Evolutionary conservation across 768 basidiomycete genomes (phyloP).

Genomic region (Podaxis sp.): DNA sequence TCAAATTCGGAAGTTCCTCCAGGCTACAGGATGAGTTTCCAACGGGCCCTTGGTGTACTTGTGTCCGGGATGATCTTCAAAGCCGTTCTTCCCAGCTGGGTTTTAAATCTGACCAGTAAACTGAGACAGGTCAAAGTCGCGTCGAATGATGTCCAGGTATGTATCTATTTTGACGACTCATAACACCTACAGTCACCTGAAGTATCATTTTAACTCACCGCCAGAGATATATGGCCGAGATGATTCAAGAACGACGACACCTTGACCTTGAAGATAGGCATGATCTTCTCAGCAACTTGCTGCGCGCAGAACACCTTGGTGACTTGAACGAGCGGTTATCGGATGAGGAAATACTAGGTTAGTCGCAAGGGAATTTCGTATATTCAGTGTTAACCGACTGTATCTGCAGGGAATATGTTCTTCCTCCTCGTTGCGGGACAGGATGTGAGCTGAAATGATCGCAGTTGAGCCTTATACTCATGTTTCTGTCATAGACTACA

Average conservation of each 20-base stretch:
- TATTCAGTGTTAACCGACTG: neutral
- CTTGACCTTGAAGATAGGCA: slow-evolving; percentile 38
- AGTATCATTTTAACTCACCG: neutral
- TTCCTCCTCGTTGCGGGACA: slow-evolving; percentile 59
- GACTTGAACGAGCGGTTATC: slow-evolving; percentile 28
- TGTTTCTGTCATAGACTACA: slow-evolving; percentile 29
- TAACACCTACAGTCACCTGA: neutral
- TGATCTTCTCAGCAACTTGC: slow-evolving; percentile 52
- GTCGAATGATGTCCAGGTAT: slow-evolving; percentile 44
- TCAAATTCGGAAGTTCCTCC: slow-evolving; percentile 35
- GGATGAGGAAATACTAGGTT: slow-evolving; percentile 40
- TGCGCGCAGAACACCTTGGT: slow-evolving; percentile 48
- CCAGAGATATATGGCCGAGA: slow-evolving; percentile 46
- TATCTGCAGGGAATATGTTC: slow-evolving; percentile 42
- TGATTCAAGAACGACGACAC: slow-evolving; percentile 44
- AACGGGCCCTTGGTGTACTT: slow-evolving; percentile 44
- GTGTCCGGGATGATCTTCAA: slow-evolving; percentile 37
- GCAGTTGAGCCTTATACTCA: slow-evolving; percentile 3
- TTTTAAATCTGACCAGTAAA: slow-evolving; percentile 32
- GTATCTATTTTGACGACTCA: neutral
- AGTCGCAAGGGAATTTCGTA: slow-evolving; percentile 23
- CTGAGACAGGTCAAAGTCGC: slow-evolving; percentile 33
- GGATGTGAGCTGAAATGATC: slow-evolving; percentile 36
- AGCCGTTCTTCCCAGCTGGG: slow-evolving; percentile 38
- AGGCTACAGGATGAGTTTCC: slow-evolving; percentile 48